Base-by-base conservation (phyloP, 192 early-diverging fungal genomes). In the Phycomyces nitens region DNA sequence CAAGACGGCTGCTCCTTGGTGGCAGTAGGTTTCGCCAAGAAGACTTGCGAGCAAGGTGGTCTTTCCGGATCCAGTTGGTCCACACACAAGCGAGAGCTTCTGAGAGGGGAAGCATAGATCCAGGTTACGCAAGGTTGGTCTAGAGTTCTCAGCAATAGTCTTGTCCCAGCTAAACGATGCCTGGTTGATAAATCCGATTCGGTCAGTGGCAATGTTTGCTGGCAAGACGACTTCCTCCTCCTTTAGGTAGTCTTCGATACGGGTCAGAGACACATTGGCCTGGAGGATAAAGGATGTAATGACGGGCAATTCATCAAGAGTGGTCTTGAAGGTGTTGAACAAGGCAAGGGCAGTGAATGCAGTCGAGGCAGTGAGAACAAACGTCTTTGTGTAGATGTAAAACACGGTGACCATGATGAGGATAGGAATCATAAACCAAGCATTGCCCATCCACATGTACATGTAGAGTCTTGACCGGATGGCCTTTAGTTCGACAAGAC, bases 31-130 rank as follows among this genome's bases (percentile, higher is more conserved):
- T 76, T 96, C 94, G 24, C 93, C 93, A 4, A 97, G 75, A 21
- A 97, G 80, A 53, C 92, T 89, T 15, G 86, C 58, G 9, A 96
- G 70, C 55, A 99, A 64, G 8, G 87, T 88, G 8, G 89, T 88
- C 72, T 99, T 99, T 51, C 97, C 97, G n/a, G 84, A 80, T 0
- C 94, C 97, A 14, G 95, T 96, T 22, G 91, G 81, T 3, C 96
- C 96, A 27, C 85, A 85, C 26, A 97, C 69, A 12, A 95, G 79
- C 24, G 88, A 88, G 12, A 95, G 80, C 49, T 88, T 85, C 41
- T 84, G 84, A 14, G 65, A 42, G 6, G 89, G 88, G 72, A 97
- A 90, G 5, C 66, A 70, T 43, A 92, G 62, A 58, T 83, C 80
- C 6, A 95, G 59, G 58, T 91, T 79, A 40, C 61, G 72, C 14